Percentiles rank a stretch among this genome's conserved stretches.
These are phyloP conservation scores for Blastosporella zonata DNA, from an alignment of 1,284 basidiomycete genomes.

Conservation along the genomic window DNA sequence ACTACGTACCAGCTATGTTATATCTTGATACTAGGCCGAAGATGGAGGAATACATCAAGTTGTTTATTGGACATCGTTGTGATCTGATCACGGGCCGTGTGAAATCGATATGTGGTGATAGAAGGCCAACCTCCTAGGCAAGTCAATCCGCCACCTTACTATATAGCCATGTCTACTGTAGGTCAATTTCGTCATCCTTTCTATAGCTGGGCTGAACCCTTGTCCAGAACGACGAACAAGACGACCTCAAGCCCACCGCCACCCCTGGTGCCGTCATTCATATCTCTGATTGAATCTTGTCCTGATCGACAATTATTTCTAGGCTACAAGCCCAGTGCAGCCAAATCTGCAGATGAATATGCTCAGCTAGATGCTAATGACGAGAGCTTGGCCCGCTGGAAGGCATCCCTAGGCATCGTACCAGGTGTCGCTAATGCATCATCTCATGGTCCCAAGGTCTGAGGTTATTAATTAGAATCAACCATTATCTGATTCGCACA, in stretches of 20 bases:
- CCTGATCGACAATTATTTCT: conserved; percentile 19
- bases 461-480: conserved; percentile 7
- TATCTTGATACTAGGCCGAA: conserved; percentile 1
- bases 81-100: conserved; percentile 30
- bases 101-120: conserved; percentile 40
- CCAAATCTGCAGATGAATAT: conserved; percentile 69
- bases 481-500: not conserved
- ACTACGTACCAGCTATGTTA: conserved; percentile 9
- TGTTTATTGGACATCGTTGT: not conserved
- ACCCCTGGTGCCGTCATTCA: conserved; percentile 55
- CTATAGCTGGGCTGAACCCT: conserved; percentile 6
- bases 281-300: conserved; percentile 8
- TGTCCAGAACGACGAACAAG: conserved; percentile 50
- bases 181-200: conserved; percentile 10
- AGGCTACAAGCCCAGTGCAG: conserved; percentile 74
- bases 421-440: conserved; percentile 42
- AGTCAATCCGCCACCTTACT: not conserved
- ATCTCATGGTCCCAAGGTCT: conserved; percentile 63
- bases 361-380: conserved; percentile 80
- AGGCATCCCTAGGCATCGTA: conserved; percentile 83
- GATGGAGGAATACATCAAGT: not conserved
- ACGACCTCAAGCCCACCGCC: conserved; percentile 59
- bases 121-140: not conserved
- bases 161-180: conserved; percentile 26
- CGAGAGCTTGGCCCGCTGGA: conserved; percentile 86